phyloP scores from a whole-genome alignment of 345 rosid species.

The Rhodomyrtus tomentosa region DNA sequence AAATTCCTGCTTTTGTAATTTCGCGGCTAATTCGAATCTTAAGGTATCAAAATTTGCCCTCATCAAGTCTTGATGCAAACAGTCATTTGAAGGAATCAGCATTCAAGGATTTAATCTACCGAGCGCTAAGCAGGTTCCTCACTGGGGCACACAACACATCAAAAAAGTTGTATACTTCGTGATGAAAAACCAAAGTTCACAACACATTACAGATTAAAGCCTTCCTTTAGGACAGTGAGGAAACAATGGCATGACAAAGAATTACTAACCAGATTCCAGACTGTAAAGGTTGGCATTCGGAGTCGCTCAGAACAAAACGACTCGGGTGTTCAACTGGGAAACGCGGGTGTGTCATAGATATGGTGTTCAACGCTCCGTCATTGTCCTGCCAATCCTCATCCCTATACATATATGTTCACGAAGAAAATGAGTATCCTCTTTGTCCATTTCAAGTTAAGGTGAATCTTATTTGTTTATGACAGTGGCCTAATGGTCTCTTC shows the following conservation, averaged over 20 bases:
- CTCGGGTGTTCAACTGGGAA: conserved; percentile 63
- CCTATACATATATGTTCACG: conserved; percentile 24
- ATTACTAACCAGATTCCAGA: conserved; percentile 68
- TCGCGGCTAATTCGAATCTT: background rate
- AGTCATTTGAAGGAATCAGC: background rate
- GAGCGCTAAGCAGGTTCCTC: background rate
- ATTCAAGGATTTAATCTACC: background rate
- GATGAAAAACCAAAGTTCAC: background rate
- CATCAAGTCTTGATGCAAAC: background rate
- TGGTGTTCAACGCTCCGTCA: conserved; percentile 90
- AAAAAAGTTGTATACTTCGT: background rate
- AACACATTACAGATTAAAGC: background rate
- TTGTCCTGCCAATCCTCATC: conserved; percentile 96
- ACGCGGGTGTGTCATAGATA: conserved; percentile 91
- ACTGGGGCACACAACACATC: background rate
- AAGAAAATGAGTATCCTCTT: background rate
- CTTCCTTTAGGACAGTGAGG: background rate
- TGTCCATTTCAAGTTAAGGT: background rate
- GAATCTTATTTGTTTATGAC: background rate
- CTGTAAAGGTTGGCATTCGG: conserved; percentile 51
- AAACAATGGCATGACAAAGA: background rate
- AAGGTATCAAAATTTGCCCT: background rate
- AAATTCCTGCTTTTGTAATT: background rate
- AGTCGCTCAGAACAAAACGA: conserved; percentile 26
- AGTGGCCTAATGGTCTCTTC: background rate